Base-by-base conservation (phyloP, 2,329 filamentous ascomycete species). In the Colletotrichum musicola region DNA sequence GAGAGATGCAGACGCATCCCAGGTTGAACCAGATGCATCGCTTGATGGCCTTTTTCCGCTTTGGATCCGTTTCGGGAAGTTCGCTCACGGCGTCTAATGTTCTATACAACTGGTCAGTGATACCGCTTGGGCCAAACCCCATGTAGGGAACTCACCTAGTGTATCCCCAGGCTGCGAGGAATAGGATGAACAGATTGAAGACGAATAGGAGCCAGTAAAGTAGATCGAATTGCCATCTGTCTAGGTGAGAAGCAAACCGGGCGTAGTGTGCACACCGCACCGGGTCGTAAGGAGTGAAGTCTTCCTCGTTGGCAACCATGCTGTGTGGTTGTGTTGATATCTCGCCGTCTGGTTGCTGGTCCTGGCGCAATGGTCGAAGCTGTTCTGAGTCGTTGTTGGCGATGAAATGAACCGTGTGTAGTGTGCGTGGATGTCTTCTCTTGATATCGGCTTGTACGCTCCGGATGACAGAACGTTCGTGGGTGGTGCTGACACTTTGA, bases 191-290 rank as follows among this genome's bases (percentile, higher is more conserved):
- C 0, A 86, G 71, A 60, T 85, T 84, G 18, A 78, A 73, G 25
- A 80, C 71, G 71, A 86, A 86, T 57, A 86, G 68, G 12, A 74
- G 71, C 83, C 83, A 86, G 75, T 84, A 86, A 25, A 85, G 75
- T 13, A 80, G 72, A 69, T 83, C 81, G 68, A 84, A 84, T 71
- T 85, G 77, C 73, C 76, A 75, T 59, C 80, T 73, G 12, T 77
- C 77, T 68, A 86, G 74, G 66, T 81, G 74, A 6, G 79, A 75
- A 30, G 84, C 82, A 72, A 86, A 86, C 50, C 77, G 73, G 42
- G 84, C 84, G 72, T 84, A 84, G 47, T 77, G 72, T 25, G 72
- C 60, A 68, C 81, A 83, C 16, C 81, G 75, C 42, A 74, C 54
- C 35, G 65, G 62, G 49, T 68, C 65, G 12, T 55, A 51, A 30